Base-by-base conservation (phyloP, 2,329 filamentous ascomycete species). In the Botrytis paeoniae region DNA sequence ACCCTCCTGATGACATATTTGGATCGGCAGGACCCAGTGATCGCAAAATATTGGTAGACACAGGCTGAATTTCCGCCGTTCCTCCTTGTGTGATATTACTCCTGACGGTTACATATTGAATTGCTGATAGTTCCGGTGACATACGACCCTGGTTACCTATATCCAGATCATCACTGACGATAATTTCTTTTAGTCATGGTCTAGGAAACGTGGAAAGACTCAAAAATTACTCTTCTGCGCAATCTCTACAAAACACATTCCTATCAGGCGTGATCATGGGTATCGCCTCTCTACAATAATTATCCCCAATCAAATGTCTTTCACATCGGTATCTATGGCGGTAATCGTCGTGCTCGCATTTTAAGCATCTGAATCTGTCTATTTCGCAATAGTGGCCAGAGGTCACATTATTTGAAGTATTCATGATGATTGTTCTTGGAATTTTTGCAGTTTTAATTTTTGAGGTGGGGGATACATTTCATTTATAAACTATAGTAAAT, bases 51-150 rank as follows among this genome's bases (percentile, higher is more conserved):
- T 54, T 16, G 3, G 51, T 4, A 54, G 51, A 8, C 25, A 9
- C 14, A 54, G 51, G 14, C 14, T 29, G 51, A 7, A 18, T 18
- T 29, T 8, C 51, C 14, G 25, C 12, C 5, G 6, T 54, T n/a
- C n/a, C n/a, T 54, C 6, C 25, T 54, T 54, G 51, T 29, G 25
- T 16, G 3, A 54, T 54, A 4, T 54, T 9, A 14, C 25, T 29
- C 0, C 14, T 3, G 51, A 29, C n/a, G 3, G n/a, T 5, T 16
- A 29, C 14, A 18, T 18, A 2, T 1, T 16, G 51, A 54, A 0
- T 29, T 9, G 6, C 51, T 54, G n/a, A 14, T 3, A 29, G 14
- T 54, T 18, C 6, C 51, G n/a, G n/a, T 54, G 14, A 54, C n/a
- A 18, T 18, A 29, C 12, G 12, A 7, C 7, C 14, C 3, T 29